phyloP scores from a whole-genome alignment of 352 stramenopile species.

The Phytophthora nicotianae region DNA sequence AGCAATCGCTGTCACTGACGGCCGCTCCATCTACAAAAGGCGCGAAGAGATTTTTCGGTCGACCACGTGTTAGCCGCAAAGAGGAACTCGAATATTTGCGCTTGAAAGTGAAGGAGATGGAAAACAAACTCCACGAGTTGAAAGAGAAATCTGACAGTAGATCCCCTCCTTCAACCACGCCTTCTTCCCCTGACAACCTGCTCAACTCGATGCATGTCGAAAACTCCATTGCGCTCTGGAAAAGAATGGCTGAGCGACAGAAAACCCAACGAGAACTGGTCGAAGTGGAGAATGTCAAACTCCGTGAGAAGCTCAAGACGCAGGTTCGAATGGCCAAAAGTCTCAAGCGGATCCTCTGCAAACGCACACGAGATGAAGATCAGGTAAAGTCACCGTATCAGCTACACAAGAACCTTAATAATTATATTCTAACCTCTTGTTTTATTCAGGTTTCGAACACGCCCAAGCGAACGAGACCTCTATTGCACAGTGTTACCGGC shows the following conservation, averaged over 20 bases:
- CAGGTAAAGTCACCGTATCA: conserved; percentile 8
- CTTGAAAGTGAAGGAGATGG: conserved; percentile 36
- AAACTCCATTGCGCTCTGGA: conserved; percentile 38
- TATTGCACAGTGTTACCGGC: neutral
- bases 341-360: conserved; percentile 36
- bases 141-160: conserved; percentile 11
- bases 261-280: conserved; percentile 36
- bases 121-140: conserved; percentile 28
- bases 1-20: neutral
- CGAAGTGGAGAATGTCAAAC: conserved; percentile 44
- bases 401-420: neutral
- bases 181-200: neutral
- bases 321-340: conserved; percentile 46
- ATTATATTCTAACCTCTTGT: neutral
- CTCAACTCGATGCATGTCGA: neutral
- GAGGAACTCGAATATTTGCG: conserved; percentile 35
- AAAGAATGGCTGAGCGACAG: conserved; percentile 43
- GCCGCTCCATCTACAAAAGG: neutral
- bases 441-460: neutral
- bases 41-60: conserved; percentile 1
- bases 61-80: conserved; percentile 21
- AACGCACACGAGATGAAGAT: conserved; percentile 24
- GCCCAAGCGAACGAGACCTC: conserved; percentile 14
- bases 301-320: conserved; percentile 48
- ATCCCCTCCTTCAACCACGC: neutral